Evolutionary conservation across 2,329 filamentous ascomycete genomes (phyloP), one percentile per base, ranked within the genome.

Genomic region (Aaosphaeria pasadenensis): DNA sequence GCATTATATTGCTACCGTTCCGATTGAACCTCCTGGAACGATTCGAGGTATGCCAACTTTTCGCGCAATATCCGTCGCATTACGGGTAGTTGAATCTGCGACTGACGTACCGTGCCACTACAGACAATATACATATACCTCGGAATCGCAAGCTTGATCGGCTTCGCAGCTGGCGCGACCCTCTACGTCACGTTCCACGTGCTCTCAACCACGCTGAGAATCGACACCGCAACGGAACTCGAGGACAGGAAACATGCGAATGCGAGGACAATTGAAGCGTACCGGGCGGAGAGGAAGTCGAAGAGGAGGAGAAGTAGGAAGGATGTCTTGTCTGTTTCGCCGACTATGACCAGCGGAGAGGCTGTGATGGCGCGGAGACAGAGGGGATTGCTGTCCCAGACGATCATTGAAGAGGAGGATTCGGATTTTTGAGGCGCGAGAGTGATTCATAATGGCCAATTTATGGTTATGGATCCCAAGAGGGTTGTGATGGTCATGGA

Each of bases 331-430:
- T n/a, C 33, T 9, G 4, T 36, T 9, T n/a, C 49, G 42, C 49
- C 59, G n/a, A 50, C 52, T 28, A 45, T 58, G 17, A 28, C 59
- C 44, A 60, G 46, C 70, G 72, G 44, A 1, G 40, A 52, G 17
- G 17, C 17, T 24, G 17, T 24, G 17, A 48, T 43, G 11, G 39
- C 51, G 30, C 55, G 51, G 6, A 56, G 73, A 42, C 71, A 71
- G 4, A 71, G 74, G 44, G 79, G 79, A 1, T 63, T 89, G 13
- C 69, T 87, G 39, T 77, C 79, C 30, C 83, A 87, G 62, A 87
- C 83, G 0, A 89, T 90, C 52, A 77, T 86, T 48, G 87, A 88
- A 66, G 87, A 89, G 63, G 84, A 86, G 44, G 85, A 87, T 63
- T 76, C 73, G 1, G 74, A 76, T 41, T 74, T 70, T 44, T 77